A percentile compares a stretch with the other conserved stretches of the same genome.
Evolutionary conservation across 768 basidiomycete genomes (phyloP).

Genomic region (Tylopilus sp.): DNA sequence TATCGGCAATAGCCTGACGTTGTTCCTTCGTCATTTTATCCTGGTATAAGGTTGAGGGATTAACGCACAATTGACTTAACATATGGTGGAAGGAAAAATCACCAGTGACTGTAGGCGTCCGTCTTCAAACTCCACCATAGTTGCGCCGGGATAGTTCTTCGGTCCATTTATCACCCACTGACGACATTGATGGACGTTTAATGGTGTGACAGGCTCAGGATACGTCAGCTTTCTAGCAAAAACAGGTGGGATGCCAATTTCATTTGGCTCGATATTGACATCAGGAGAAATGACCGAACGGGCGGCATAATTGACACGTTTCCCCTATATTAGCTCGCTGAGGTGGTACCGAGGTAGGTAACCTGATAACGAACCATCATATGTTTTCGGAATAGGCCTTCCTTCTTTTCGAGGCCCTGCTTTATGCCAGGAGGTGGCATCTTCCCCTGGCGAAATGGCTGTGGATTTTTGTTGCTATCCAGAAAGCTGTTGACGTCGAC

Average conservation of each 20-base stretch:
- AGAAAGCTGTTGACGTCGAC: conserved; percentile 95
- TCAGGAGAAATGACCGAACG: conserved; percentile 99
- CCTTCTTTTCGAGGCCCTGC: conserved; percentile 97
- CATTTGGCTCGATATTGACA: conserved; percentile 97
- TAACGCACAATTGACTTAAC: conserved; percentile 4
- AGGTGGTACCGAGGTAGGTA: not conserved
- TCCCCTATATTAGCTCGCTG: conserved; percentile 57
- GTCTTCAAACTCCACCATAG: conserved; percentile 93
- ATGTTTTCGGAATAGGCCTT: conserved; percentile 94
- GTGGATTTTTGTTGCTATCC: conserved; percentile 94
- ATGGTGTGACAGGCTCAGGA: conserved; percentile 92
- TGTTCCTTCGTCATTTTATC: conserved; percentile 86
- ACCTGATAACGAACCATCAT: conserved; percentile 80
- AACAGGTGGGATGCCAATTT: conserved; percentile 96
- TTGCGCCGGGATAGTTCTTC: conserved; percentile 85
- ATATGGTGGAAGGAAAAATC: conserved; percentile 1
- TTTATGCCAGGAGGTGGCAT: conserved; percentile 92
- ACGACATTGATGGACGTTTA: conserved; percentile 85
- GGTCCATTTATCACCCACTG: conserved; percentile 91
- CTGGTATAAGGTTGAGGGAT: conserved; percentile 39
- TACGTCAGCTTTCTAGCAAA: conserved; percentile 97
- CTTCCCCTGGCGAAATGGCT: conserved; percentile 80
- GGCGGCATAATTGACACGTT: conserved; percentile 98
- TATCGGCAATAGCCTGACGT: conserved; percentile 92
- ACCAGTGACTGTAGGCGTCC: conserved; percentile 85